Base-by-base conservation (phyloP, 2,329 filamentous ascomycete species). In the Aspergillus eucalypticola region DNA sequence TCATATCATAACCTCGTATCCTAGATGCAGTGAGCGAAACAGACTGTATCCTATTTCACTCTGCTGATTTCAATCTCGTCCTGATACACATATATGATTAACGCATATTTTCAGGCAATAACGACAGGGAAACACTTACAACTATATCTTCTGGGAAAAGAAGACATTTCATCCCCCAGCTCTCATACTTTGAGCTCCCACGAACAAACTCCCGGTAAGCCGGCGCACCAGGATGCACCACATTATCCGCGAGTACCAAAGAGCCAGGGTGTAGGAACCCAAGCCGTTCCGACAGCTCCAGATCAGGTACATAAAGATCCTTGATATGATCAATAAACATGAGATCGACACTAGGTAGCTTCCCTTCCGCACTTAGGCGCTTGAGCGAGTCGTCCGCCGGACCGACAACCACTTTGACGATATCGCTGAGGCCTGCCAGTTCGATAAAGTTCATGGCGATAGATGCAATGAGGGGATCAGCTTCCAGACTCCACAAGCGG, bases 251-350 rank as follows among this genome's bases (percentile, higher is more conserved):
- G 1, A 76, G 72, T 5, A 80, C 60, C 8, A 78, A 63, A 0
- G 89, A 89, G 11, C 52, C 21, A 0, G 83, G 80, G 0, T 78
- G 79, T 3, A 95, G 79, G 29, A 94, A 72, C 0, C 82, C 83
- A 4, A 93, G 77, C 41, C 89, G 82, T 76, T 95, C 91, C 70
- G 88, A 90, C 0, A 92, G 82, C 76, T 92, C 92, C 62, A 94
- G 75, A 68, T 95, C 91, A 0, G 84, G 82, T 1, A 84, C 85
- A 72, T 94, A 94, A 0, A 92, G 79, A 41, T 93, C 76, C 67
- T 92, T 89, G 62, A 92, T 85, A 49, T 83, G 81, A 25, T 79
- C 75, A n/a, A 54, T 23, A 7, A 54, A 54, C 15, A 54, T 10
- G 4, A 54, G 2, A 17, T 54, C 52, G 4, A 42, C 52, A 21